These are phyloP conservation scores for Bodo saltans DNA, from an alignment of 78 protist genomes.

Conservation along the genomic window DNA sequence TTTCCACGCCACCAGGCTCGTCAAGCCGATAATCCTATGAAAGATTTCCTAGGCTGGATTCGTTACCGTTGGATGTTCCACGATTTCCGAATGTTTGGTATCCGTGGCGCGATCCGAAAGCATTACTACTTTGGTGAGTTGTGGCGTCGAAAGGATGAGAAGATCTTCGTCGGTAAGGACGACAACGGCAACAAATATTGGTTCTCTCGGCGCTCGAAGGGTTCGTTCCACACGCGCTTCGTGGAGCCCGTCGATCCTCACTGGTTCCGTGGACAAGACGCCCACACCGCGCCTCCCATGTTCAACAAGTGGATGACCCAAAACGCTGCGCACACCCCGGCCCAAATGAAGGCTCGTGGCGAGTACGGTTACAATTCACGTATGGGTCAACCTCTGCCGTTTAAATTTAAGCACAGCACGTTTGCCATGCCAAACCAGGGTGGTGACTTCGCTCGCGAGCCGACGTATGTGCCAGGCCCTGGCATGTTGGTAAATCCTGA, in stretches of 20 bases:
- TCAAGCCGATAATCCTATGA: neutral
- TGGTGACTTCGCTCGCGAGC: neutral
- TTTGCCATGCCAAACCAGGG: no score
- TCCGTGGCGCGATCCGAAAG: neutral
- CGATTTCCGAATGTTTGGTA: neutral
- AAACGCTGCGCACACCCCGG: neutral
- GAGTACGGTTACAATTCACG: neutral
- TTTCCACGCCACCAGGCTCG: neutral
- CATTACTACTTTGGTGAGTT: neutral
- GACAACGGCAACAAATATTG: neutral
- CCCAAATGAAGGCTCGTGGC: neutral
- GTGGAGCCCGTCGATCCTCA: neutral
- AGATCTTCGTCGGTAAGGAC: neutral
- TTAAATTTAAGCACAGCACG: neutral
- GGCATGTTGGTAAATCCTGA: neutral
- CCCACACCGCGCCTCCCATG: neutral
- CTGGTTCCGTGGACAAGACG: neutral
- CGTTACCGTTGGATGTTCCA: neutral
- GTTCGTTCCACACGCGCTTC: neutral
- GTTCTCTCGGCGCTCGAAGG: neutral
- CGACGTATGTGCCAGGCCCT: neutral
- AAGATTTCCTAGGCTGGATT: neutral
- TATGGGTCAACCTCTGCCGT: neutral
- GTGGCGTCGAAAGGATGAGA: neutral
- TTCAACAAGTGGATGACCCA: neutral